These are phyloP conservation scores for Umbelopsis isabellina DNA, from an alignment of 192 early-diverging fungal genomes.

Conservation along the genomic window DNA sequence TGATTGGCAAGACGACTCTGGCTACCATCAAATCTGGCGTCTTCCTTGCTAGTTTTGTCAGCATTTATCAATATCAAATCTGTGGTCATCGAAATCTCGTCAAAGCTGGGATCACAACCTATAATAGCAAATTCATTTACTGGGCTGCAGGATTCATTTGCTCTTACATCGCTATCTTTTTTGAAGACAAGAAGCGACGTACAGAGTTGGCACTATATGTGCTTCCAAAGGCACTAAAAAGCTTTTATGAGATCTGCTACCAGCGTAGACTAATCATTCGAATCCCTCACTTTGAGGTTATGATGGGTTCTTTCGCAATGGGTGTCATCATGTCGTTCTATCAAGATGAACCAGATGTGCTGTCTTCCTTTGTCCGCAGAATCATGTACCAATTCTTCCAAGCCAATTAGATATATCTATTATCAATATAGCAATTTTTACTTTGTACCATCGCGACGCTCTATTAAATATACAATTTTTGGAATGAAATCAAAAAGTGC, in stretches of 20 bases:
- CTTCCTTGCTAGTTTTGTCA: constrained; percentile 69
- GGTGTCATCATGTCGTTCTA: constrained; percentile 72
- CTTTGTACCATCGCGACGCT: no score
- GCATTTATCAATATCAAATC: constrained; percentile 68
- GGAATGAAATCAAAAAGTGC: background rate
- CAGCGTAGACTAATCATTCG: constrained; percentile 59
- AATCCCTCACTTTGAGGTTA: constrained; percentile 65
- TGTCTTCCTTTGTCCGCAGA: constrained; percentile 54
- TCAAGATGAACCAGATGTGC: constrained; percentile 60
- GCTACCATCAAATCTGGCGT: constrained; percentile 63
- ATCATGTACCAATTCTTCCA: constrained; percentile 48
- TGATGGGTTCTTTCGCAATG: constrained; percentile 65
- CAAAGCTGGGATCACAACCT: constrained; percentile 32
- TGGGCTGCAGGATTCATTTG: constrained; percentile 65
- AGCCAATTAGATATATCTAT: constrained; percentile 35
- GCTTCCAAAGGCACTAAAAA: constrained; percentile 71
- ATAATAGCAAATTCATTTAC: constrained; percentile 64
- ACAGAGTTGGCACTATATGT: constrained; percentile 80
- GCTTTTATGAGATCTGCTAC: constrained; percentile 68
- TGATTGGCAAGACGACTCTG: constrained; percentile 48
- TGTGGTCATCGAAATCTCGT: constrained; percentile 68
- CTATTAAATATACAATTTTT: no score
- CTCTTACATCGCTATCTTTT: constrained; percentile 61
- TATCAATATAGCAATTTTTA: no score
- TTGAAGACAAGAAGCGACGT: constrained; percentile 70